These are phyloP conservation scores for Colletotrichum karsti DNA, from an alignment of 2,329 filamentous ascomycete species.

Conservation along the genomic window DNA sequence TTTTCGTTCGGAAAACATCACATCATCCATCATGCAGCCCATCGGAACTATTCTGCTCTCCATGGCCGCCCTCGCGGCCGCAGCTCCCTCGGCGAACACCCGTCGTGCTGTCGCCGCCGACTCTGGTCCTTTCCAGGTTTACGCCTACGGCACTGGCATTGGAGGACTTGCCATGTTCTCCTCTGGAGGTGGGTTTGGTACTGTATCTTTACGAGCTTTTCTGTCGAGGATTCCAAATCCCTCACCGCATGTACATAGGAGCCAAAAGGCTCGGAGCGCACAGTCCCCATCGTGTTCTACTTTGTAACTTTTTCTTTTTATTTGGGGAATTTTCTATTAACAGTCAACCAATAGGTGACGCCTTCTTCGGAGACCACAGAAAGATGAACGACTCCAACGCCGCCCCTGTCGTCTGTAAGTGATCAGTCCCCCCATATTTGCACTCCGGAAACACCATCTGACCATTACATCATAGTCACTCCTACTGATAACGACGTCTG, in stretches of 20 bases:
- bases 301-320: background rate
- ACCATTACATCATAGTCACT: slow-evolving; percentile 19
- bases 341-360: background rate
- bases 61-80: slow-evolving; percentile 12
- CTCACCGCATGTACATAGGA: background rate
- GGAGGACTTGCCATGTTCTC: slow-evolving; percentile 35
- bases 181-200: slow-evolving; percentile 31
- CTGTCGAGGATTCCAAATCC: background rate
- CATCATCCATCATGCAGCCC: background rate
- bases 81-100: slow-evolving; percentile 1
- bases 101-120: slow-evolving; percentile 23
- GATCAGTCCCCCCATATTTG: too few species aligned
- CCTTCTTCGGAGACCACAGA: slow-evolving; percentile 10
- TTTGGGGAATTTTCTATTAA: background rate
- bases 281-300: background rate
- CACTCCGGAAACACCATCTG: too few species aligned
- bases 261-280: background rate
- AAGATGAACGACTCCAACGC: slow-evolving; percentile 18
- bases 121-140: slow-evolving; percentile 33
- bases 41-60: slow-evolving; percentile 1
- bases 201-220: background rate
- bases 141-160: slow-evolving; percentile 37
- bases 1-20: background rate
- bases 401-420: slow-evolving; percentile 19
- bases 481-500: slow-evolving; percentile 25